A percentile compares a stretch with the other conserved stretches of the same genome.
Conservation (phyloP, 306 rosid genomes). For the Vigna radiata region DNA sequence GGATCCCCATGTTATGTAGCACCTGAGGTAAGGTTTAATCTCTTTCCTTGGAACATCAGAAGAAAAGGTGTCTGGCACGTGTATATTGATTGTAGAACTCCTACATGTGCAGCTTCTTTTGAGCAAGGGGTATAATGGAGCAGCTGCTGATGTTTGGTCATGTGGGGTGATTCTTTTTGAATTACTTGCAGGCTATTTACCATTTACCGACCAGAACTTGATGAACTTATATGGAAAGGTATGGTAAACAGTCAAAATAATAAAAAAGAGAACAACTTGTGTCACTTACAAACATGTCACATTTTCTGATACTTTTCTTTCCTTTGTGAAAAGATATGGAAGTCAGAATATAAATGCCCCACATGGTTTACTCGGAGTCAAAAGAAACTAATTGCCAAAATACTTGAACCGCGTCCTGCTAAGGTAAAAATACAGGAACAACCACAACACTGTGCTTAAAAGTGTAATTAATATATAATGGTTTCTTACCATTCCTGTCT, state of each 20-base stretch:
- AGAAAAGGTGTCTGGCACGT: neutral
- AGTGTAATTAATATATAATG: conserved; percentile 4
- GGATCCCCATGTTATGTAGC: conserved; percentile 93
- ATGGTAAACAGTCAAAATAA: neutral
- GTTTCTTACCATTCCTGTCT: conserved; percentile 25
- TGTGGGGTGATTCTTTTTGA: conserved; percentile 88
- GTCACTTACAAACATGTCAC: conserved; percentile 29
- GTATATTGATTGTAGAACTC: neutral
- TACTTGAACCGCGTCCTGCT: conserved; percentile 61
- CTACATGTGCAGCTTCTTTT: conserved; percentile 56
- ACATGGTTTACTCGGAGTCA: conserved; percentile 72
- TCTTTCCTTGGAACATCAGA: neutral
- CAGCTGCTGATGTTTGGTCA: conserved; percentile 90
- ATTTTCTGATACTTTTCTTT: conserved; percentile 37
- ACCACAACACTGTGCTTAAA: neutral
- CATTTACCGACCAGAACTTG: conserved; percentile 74
- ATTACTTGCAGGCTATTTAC: conserved; percentile 73
- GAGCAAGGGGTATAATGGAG: conserved; percentile 73
- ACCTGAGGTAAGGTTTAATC: conserved; percentile 71
- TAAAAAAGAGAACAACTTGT: neutral
- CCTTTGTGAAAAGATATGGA: conserved; percentile 58
- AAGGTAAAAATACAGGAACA: conserved; percentile 56
- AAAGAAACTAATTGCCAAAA: conserved; percentile 64
- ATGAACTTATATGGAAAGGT: conserved; percentile 73
- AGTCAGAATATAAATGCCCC: conserved; percentile 68